Conservation (phyloP, 2,329 filamentous ascomycete species). For the Trichophyton schoenleinii region DNA sequence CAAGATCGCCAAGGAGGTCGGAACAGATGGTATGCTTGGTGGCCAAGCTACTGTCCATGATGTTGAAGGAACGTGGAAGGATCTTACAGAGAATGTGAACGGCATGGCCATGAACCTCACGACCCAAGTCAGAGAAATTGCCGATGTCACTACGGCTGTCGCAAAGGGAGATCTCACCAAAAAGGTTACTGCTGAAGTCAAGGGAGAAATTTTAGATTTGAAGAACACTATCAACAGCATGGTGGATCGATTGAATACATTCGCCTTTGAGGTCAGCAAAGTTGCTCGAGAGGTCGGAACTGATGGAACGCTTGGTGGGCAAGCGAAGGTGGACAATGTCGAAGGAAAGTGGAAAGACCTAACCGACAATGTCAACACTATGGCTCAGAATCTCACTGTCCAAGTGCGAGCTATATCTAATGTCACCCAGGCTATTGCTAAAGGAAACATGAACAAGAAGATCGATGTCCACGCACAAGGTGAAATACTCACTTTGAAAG, state of each 20-base stretch:
- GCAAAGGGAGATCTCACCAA: slow-evolving; percentile 87
- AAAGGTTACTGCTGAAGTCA: slow-evolving; percentile 88
- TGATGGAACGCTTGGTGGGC: slow-evolving; percentile 51
- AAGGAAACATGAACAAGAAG: slow-evolving; percentile 90
- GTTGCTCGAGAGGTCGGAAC: slow-evolving; percentile 53
- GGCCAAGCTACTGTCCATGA: slow-evolving; percentile 93
- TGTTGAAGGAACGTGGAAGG: slow-evolving; percentile 93
- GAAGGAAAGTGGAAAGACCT: slow-evolving; percentile 56
- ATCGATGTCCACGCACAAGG: slow-evolving; percentile 92
- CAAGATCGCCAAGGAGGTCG: slow-evolving; percentile 89
- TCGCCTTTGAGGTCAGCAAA: slow-evolving; percentile 54
- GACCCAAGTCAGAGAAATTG: slow-evolving; percentile 94
- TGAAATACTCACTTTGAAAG: slow-evolving; percentile 85
- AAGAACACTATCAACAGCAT: slow-evolving; percentile 76
- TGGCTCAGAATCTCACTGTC: slow-evolving; percentile 51
- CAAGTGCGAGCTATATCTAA: slow-evolving; percentile 84
- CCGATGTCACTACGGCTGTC: slow-evolving; percentile 89
- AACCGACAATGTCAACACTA: slow-evolving; percentile 56
- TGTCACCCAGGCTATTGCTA: slow-evolving; percentile 87
- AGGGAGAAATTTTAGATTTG: slow-evolving; percentile 85
- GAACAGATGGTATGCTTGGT: slow-evolving; percentile 84
- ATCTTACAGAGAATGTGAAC: slow-evolving; percentile 91
- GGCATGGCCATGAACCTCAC: slow-evolving; percentile 98
- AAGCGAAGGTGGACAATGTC: slow-evolving; percentile 52
- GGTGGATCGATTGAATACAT: slow-evolving; percentile 52